A percentile compares a stretch with the other conserved stretches of the same genome.
phyloP scores from a whole-genome alignment of 176 grass and related monocot genomes.

The Lolium multiflorum region DNA sequence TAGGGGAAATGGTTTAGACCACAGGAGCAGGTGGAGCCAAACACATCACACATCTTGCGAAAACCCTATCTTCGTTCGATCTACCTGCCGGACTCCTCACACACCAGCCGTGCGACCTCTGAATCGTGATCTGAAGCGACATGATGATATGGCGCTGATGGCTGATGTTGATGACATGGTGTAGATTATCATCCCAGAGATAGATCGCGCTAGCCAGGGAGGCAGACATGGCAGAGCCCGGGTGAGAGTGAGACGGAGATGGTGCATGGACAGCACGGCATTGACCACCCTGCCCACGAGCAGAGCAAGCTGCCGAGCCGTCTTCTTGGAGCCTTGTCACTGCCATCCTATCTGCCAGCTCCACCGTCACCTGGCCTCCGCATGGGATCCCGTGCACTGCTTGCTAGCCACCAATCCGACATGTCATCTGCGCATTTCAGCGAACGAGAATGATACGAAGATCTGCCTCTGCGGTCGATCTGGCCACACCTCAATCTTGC shows the following conservation, averaged over 20 bases:
- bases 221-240: neutral
- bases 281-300: constrained; percentile 9
- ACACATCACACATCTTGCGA: neutral
- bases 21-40: neutral
- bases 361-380: constrained; percentile 16
- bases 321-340: constrained; percentile 29
- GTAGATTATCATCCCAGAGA: neutral
- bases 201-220: neutral
- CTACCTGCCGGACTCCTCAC: neutral
- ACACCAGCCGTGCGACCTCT: neutral
- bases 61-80: neutral
- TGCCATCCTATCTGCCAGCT: constrained; percentile 44
- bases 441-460: neutral
- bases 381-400: constrained; percentile 4
- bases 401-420: constrained; percentile 14
- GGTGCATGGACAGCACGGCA: constrained; percentile 22
- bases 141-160: neutral
- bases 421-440: constrained; percentile 3
- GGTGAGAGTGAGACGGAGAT: neutral
- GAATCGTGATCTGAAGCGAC: neutral
- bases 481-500: neutral
- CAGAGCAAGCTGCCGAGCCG: constrained; percentile 26
- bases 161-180: neutral
- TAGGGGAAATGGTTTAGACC: neutral
- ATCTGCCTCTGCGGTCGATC: constrained; percentile 13